Percentiles rank a stretch among this genome's conserved stretches.
phyloP scores from a whole-genome alignment of 2,329 filamentous ascomycete genomes.

The Clonostachys sp. region DNA sequence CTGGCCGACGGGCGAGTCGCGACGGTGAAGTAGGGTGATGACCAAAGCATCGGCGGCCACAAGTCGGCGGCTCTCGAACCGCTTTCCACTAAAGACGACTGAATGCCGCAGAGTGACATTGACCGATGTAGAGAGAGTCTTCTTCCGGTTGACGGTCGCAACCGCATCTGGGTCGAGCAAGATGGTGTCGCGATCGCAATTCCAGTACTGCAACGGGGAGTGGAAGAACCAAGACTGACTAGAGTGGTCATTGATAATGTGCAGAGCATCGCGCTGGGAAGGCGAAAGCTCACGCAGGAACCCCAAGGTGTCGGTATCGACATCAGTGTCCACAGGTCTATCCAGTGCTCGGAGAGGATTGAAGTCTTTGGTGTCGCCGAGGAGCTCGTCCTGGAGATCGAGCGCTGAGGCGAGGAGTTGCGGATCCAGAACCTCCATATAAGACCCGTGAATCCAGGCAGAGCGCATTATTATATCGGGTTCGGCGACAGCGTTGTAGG shows the following conservation, averaged over 20 bases:
- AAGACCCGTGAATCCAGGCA: conserved; percentile 76
- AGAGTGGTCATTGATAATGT: conserved; percentile 55
- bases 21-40: conserved; percentile 68
- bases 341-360: conserved; percentile 30
- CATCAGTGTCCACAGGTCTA: conserved; percentile 6
- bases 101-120: conserved; percentile 74
- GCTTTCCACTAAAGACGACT: conserved; percentile 79
- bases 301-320: conserved; percentile 14
- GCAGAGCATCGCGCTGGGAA: conserved; percentile 46
- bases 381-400: conserved; percentile 63
- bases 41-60: conserved; percentile 74
- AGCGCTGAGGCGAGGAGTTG: conserved; percentile 63
- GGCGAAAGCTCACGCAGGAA: conserved; percentile 27
- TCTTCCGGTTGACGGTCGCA: conserved; percentile 62
- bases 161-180: conserved; percentile 58
- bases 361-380: conserved; percentile 57
- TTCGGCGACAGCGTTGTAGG: conserved; percentile 40
- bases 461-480: conserved; percentile 79
- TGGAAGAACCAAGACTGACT: conserved; percentile 73
- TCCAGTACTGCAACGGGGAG: conserved; percentile 80
- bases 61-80: conserved; percentile 62
- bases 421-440: conserved; percentile 69
- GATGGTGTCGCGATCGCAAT: conserved; percentile 57
- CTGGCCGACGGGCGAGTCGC: conserved; percentile 57
- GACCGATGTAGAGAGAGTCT: conserved; percentile 58